These are phyloP conservation scores for Trypanosoma caninum DNA, from an alignment of 208 protist species.

Conservation along the genomic window DNA sequence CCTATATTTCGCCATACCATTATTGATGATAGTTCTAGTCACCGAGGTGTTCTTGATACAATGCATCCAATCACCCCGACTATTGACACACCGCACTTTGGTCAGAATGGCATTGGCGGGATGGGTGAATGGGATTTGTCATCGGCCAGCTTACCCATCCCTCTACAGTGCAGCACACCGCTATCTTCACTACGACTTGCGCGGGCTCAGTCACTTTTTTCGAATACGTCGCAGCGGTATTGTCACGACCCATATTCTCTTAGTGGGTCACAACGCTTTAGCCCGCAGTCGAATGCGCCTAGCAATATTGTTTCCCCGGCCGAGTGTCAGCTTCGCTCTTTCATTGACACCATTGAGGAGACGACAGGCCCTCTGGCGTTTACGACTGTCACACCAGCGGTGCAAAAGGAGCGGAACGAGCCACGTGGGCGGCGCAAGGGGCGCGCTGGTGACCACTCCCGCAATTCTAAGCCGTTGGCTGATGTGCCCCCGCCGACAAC, in stretches of 20 bases:
- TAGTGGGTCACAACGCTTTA: slow-evolving; percentile 15
- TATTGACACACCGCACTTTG: neutral
- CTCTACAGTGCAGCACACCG: neutral
- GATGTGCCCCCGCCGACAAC: slow-evolving; percentile 19
- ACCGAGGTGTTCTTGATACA: neutral
- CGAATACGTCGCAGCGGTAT: slow-evolving; percentile 5
- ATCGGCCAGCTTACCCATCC: neutral
- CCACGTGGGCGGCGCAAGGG: slow-evolving; percentile 10
- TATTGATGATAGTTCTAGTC: neutral
- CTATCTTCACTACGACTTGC: neutral
- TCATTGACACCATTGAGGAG: neutral
- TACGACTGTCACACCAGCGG: slow-evolving; percentile 11
- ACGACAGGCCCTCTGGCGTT: neutral
- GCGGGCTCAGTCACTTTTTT: neutral
- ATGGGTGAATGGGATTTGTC: neutral
- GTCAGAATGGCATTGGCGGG: neutral
- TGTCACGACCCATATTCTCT: slow-evolving; percentile 30
- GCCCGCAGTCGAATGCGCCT: neutral
- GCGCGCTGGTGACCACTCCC: slow-evolving; percentile 10
- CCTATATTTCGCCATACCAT: neutral
- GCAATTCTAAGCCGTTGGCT: neutral
- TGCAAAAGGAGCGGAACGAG: slow-evolving; percentile 14
- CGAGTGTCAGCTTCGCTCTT: neutral
- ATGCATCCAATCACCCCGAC: neutral
- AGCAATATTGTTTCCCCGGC: neutral